These are phyloP conservation scores for Hypoxylon sp. DNA, from an alignment of 2,329 filamentous ascomycete genomes.

Conservation along the genomic window DNA sequence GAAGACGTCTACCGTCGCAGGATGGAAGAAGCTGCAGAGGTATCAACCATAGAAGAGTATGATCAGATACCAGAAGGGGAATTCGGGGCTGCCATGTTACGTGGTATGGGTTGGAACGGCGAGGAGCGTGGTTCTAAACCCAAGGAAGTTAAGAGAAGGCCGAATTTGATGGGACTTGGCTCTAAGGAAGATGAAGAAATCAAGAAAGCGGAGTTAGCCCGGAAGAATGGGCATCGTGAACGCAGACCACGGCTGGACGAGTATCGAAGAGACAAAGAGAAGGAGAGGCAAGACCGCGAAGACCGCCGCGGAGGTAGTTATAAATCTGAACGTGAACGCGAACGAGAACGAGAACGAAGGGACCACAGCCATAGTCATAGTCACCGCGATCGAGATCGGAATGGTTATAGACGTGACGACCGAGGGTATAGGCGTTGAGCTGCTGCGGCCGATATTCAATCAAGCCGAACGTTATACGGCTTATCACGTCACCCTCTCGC, in stretches of 20 bases:
- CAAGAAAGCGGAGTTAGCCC: conserved; percentile 72
- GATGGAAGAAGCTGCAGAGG: conserved; percentile 78
- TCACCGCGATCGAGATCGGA: conserved; percentile 54
- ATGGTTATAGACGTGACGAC: conserved; percentile 49
- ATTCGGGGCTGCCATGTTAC: conserved; percentile 89
- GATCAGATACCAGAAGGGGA: conserved; percentile 92
- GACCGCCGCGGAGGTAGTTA: conserved; percentile 61
- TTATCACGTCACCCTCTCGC: neutral
- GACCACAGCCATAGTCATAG: conserved; percentile 50
- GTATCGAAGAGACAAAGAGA: conserved; percentile 63
- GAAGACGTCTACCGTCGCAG: conserved; percentile 79
- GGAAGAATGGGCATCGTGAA: conserved; percentile 58
- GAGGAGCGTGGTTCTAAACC: conserved; percentile 66
- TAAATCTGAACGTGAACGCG: conserved; percentile 60
- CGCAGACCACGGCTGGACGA: conserved; percentile 65
- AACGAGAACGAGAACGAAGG: conserved; percentile 61
- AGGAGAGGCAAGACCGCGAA: conserved; percentile 60
- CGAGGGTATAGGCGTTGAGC: conserved; percentile 43
- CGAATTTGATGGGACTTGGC: conserved; percentile 88
- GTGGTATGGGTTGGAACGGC: conserved; percentile 96
- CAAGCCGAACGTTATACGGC: neutral
- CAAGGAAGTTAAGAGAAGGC: conserved; percentile 78
- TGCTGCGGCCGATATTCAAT: neutral
- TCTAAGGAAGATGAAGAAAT: conserved; percentile 85
- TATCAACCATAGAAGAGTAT: conserved; percentile 86